These are phyloP conservation scores for Aegilops tauschii DNA, from an alignment of 176 grass and related monocot species.

Conservation along the genomic window DNA sequence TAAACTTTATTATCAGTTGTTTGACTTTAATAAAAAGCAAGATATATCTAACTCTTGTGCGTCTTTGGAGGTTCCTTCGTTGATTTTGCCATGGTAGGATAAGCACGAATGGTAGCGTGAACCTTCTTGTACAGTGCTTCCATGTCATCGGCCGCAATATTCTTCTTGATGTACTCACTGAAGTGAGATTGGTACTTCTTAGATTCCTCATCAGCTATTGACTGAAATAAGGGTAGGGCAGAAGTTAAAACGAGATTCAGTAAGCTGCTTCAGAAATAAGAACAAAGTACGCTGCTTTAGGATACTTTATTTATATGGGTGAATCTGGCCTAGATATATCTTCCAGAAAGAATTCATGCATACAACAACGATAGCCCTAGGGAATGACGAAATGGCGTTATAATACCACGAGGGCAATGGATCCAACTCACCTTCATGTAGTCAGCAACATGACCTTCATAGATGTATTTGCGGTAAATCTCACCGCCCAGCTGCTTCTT, in stretches of 20 bases:
- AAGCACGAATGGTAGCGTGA: too few relatives aligned
- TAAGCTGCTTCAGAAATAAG: neutral
- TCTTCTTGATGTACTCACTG: constrained; percentile 66
- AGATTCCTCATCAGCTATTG: constrained; percentile 68
- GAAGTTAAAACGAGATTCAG: neutral
- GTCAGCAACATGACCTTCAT: too few relatives aligned
- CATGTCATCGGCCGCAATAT: constrained; percentile 54
- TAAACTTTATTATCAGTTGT: neutral
- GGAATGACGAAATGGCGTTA: too few relatives aligned
- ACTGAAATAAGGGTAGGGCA: constrained; percentile 8
- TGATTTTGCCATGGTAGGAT: constrained; percentile 26
- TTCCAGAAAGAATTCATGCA: too few relatives aligned
- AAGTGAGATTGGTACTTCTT: constrained; percentile 79
- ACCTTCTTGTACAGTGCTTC: constrained; percentile 82
- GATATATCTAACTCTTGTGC: constrained; percentile 51
- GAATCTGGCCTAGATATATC: too few relatives aligned
- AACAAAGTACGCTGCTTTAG: neutral
- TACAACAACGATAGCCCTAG: too few relatives aligned
- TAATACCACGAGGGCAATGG: too few relatives aligned
- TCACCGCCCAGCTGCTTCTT: too few relatives aligned
- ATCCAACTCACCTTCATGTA: too few relatives aligned
- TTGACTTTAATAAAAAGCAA: neutral
- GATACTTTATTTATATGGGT: neutral
- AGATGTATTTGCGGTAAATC: too few relatives aligned
- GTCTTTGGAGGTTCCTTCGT: constrained; percentile 54